Evolutionary conservation across 345 rosid species (phyloP).

Genomic region (Chamaenerion angustifolium): DNA sequence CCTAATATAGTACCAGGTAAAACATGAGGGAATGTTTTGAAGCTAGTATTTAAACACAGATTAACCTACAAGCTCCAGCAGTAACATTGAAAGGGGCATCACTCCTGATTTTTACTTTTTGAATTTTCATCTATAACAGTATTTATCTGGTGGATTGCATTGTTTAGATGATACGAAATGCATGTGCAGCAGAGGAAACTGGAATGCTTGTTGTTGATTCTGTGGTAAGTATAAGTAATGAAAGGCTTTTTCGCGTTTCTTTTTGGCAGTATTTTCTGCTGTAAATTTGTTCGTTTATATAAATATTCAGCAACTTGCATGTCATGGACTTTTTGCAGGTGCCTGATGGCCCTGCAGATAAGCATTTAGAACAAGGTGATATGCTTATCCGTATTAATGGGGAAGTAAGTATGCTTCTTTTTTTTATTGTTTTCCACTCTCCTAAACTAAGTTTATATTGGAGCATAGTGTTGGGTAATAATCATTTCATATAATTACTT

Average conservation of each 20-base stretch:
- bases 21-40: too few relatives aligned
- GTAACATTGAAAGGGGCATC: background rate
- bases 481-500: background rate
- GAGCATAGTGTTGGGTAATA: background rate
- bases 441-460: background rate
- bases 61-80: background rate
- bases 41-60: background rate
- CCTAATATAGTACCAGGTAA: too few relatives aligned
- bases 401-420: conserved; percentile 38
- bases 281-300: background rate
- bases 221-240: conserved; percentile 35
- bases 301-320: too few relatives aligned
- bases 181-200: conserved; percentile 68
- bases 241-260: background rate
- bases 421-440: too few relatives aligned
- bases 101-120: conserved; percentile 2
- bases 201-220: conserved; percentile 96
- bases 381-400: conserved; percentile 83
- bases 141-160: too few relatives aligned
- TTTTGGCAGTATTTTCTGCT: background rate
- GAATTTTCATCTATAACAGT: conserved; percentile 3
- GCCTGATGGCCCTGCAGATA: conserved; percentile 88
- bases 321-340: conserved; percentile 36
- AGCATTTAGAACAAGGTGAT: conserved; percentile 79
- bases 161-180: conserved; percentile 62